phyloP scores from a whole-genome alignment of 2,329 filamentous ascomycete genomes.

The Hypoxylon sp. region DNA sequence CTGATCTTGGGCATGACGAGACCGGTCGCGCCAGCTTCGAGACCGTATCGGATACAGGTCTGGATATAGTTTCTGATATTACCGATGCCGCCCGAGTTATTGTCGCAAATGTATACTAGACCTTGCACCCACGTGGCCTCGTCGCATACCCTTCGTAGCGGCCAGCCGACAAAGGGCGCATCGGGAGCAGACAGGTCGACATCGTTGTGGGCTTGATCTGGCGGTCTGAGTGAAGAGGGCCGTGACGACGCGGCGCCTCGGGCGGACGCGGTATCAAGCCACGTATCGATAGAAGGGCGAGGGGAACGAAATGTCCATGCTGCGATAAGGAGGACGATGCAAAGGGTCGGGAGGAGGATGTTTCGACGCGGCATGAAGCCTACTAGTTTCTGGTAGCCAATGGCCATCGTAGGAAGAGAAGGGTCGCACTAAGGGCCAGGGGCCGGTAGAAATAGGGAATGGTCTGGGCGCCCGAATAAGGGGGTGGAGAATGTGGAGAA shows the following conservation, averaged over 20 bases:
- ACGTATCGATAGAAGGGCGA: slow-evolving; percentile 39
- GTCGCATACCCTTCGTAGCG: slow-evolving; percentile 59
- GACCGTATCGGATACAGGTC: slow-evolving; percentile 63
- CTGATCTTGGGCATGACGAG: slow-evolving; percentile 62
- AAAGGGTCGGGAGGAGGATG: slow-evolving; percentile 48
- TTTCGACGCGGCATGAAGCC: slow-evolving; percentile 53
- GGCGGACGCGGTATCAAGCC: slow-evolving; percentile 42
- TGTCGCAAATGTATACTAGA: slow-evolving; percentile 63
- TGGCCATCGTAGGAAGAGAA: slow-evolving; percentile 45
- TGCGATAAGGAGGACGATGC: slow-evolving; percentile 50
- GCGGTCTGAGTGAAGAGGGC: slow-evolving; percentile 19
- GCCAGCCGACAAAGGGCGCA: slow-evolving; percentile 61
- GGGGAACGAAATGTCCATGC: slow-evolving; percentile 50
- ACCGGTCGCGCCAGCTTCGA: slow-evolving; percentile 62
- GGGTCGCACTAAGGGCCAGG: slow-evolving; percentile 26
- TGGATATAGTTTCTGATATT: slow-evolving; percentile 66
- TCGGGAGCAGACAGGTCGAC: slow-evolving; percentile 57
- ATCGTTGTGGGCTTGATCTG: slow-evolving; percentile 36
- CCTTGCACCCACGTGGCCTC: slow-evolving; percentile 59
- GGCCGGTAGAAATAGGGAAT: slow-evolving; percentile 41
- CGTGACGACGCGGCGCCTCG: slow-evolving; percentile 31
- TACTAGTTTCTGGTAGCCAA: slow-evolving; percentile 47
- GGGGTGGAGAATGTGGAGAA: neutral
- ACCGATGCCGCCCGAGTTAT: slow-evolving; percentile 65
- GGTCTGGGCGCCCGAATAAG: slow-evolving; percentile 14